These are phyloP conservation scores for Cutaneotrichosporon arboriforme DNA, from an alignment of 1,284 basidiomycete species.

Conservation along the genomic window DNA sequence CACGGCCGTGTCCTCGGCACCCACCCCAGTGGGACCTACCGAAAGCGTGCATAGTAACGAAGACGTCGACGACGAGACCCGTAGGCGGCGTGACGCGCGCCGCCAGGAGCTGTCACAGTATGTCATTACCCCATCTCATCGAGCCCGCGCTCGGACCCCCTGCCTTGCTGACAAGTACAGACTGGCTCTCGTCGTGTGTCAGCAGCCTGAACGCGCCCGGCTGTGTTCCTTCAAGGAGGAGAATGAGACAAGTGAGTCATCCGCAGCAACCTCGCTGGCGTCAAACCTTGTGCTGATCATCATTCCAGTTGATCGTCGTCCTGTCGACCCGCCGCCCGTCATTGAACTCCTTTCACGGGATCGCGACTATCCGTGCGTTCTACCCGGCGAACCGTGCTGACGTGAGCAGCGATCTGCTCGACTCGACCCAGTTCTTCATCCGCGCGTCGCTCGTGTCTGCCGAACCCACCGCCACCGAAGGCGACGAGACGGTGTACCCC, in stretches of 20 bases:
- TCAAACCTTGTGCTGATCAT: not conserved
- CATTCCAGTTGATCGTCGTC: constrained; percentile 40
- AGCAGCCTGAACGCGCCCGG: constrained; percentile 47
- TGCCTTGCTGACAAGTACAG: constrained; percentile 3
- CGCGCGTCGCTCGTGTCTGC: constrained; percentile 36
- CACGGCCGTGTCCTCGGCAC: not conserved
- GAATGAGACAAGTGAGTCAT: constrained; percentile 48
- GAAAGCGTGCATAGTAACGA: constrained; percentile 3
- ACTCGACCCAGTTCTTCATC: constrained; percentile 40
- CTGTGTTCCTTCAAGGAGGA: constrained; percentile 50
- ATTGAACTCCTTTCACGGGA: constrained; percentile 32
- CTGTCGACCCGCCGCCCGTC: constrained; percentile 49
- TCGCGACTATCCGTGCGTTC: constrained; percentile 14
- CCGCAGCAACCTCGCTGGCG: not conserved
- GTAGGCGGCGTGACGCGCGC: constrained; percentile 3
- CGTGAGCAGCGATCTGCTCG: constrained; percentile 24
- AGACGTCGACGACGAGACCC: constrained; percentile 4
- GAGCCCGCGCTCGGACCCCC: no score
- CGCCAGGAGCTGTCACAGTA: constrained; percentile 4
- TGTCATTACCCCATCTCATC: not conserved
- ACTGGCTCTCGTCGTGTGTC: constrained; percentile 29
- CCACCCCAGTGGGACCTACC: not conserved
- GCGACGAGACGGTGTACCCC: constrained; percentile 22
- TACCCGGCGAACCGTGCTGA: not conserved
- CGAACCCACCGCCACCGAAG: constrained; percentile 2